Evolutionary conservation across 768 basidiomycete genomes (phyloP).

Genomic region (Lactarius trivialis): DNA sequence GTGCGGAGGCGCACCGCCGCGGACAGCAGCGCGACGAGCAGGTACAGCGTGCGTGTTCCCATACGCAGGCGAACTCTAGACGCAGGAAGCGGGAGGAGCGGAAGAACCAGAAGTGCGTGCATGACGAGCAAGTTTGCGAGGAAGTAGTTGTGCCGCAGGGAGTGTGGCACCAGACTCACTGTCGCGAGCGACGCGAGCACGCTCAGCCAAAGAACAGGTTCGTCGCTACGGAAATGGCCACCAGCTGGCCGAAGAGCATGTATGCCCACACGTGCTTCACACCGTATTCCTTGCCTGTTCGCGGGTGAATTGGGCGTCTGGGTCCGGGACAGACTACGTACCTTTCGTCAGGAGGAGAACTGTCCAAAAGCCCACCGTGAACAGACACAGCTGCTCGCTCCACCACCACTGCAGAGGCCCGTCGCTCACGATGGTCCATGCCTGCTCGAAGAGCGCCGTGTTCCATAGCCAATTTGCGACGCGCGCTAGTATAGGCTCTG

Average conservation of each 20-base stretch:
- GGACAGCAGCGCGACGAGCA: slow-evolving; percentile 31
- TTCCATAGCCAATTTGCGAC: slow-evolving; percentile 47
- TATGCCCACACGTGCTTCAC: slow-evolving; percentile 56
- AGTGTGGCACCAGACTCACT: slow-evolving; percentile 40
- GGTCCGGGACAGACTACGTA: slow-evolving; percentile 25
- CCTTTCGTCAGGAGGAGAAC: slow-evolving; percentile 47
- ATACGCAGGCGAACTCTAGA: slow-evolving; percentile 25
- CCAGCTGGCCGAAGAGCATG: slow-evolving; percentile 67
- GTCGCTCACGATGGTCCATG: slow-evolving; percentile 36
- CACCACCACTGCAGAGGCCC: slow-evolving; percentile 59
- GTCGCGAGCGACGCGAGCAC: slow-evolving; percentile 42
- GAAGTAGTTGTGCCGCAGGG: slow-evolving; percentile 38
- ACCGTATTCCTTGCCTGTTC: slow-evolving; percentile 32
- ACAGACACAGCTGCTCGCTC: slow-evolving; percentile 58
- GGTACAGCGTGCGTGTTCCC: slow-evolving; percentile 32
- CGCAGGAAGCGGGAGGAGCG: slow-evolving; percentile 34
- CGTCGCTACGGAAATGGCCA: slow-evolving; percentile 61
- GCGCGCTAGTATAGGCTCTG: slow-evolving; percentile 26
- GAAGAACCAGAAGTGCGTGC: slow-evolving; percentile 51
- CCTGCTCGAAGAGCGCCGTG: slow-evolving; percentile 57
- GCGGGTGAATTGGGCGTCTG: background rate
- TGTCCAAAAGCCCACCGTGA: slow-evolving; percentile 52
- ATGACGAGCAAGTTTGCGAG: slow-evolving; percentile 53
- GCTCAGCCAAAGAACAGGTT: slow-evolving; percentile 52
- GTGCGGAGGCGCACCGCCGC: slow-evolving; percentile 34